Percentiles rank a stretch among this genome's conserved stretches.
Evolutionary conservation across 2,329 filamentous ascomycete genomes (phyloP).

Genomic region (Fusarium sp.): DNA sequence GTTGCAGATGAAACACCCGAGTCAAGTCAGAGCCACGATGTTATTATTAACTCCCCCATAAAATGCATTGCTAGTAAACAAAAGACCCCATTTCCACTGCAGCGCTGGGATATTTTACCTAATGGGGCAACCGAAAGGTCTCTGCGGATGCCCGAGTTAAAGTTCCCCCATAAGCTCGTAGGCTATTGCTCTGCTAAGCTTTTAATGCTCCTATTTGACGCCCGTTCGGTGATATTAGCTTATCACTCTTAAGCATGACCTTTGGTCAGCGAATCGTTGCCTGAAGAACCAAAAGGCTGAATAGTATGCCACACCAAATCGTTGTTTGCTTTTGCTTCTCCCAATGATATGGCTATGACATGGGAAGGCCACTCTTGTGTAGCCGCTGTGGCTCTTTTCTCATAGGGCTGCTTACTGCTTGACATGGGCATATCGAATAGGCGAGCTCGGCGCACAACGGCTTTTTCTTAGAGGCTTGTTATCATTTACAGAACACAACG

Average conservation of each 20-base stretch:
- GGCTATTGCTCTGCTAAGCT: neutral
- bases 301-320: constrained; percentile 3
- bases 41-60: constrained; percentile 16
- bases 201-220: constrained; percentile 3
- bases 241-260: neutral
- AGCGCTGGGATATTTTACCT: constrained; percentile 12
- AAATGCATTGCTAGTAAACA: constrained; percentile 12
- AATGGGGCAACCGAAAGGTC: constrained; percentile 35
- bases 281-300: neutral
- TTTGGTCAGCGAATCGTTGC: constrained; percentile 9
- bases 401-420: constrained; percentile 39
- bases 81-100: constrained; percentile 4
- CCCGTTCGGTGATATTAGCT: constrained; percentile 8
- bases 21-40: constrained; percentile 26
- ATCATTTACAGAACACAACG: constrained; percentile 10
- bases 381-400: constrained; percentile 33
- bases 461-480: constrained; percentile 7
- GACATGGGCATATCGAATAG: constrained; percentile 33
- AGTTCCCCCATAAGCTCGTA: constrained; percentile 19
- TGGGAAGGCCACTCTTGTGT: constrained; percentile 1
- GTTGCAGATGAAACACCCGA: constrained; percentile 30
- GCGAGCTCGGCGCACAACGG: constrained; percentile 29
- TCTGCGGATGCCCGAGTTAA: constrained; percentile 19
- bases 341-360: neutral
- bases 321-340: neutral